A percentile compares a stretch with the other conserved stretches of the same genome.
Evolutionary conservation across 495 filamentous ascomycete genomes (phyloP).

Genomic region (Thozetella sp.): DNA sequence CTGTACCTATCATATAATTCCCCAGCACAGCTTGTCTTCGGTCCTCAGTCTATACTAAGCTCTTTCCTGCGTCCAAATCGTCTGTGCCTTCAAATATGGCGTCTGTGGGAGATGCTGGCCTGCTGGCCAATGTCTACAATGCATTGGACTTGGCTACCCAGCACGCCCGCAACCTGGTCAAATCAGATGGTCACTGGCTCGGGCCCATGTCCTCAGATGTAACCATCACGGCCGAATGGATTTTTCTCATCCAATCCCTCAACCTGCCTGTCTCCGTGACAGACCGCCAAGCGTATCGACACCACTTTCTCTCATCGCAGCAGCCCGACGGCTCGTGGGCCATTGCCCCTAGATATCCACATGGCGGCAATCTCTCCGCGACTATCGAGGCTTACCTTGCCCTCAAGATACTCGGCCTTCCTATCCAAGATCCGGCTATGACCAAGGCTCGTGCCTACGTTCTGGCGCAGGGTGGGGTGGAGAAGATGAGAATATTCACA

Average conservation of each 20-base stretch:
- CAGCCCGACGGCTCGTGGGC: constrained; percentile 39
- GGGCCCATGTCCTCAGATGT: constrained; percentile 33
- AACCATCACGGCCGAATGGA: constrained; percentile 37
- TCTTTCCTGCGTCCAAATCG: too few relatives aligned
- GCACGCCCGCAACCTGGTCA: not conserved
- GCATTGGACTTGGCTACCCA: not conserved
- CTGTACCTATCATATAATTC: too few relatives aligned
- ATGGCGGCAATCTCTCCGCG: constrained; percentile 34
- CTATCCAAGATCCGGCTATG: constrained; percentile 23
- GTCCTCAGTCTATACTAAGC: too few relatives aligned
- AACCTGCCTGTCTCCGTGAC: not conserved
- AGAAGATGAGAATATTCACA: constrained; percentile 29
- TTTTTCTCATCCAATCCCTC: constrained; percentile 18
- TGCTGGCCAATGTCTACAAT: not conserved
- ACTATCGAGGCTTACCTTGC: constrained; percentile 42
- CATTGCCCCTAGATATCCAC: constrained; percentile 28
- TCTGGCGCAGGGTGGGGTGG: constrained; percentile 31
- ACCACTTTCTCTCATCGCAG: constrained; percentile 3
- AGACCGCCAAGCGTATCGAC: not conserved
- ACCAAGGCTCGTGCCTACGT: constrained; percentile 26
- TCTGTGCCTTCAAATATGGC: not conserved
- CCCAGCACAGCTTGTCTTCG: too few relatives aligned
- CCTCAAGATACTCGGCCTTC: constrained; percentile 35
- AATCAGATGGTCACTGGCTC: constrained; percentile 37
- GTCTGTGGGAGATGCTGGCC: too few relatives aligned